Conservation (phyloP, 345 rosid genomes). For the Brassica napus region Da-Ae NC_063450.1:50740001-50740500, state of each 20-base stretch:
- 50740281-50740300: conserved; percentile 83
- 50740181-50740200: background rate
- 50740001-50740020: conserved; percentile 71
- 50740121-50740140: conserved; percentile 68
- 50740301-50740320: conserved; percentile 18
- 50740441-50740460: conserved; percentile 85
- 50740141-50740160: background rate
- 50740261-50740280: conserved; percentile 88
- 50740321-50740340: background rate
- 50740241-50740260: conserved; percentile 99
- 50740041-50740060: background rate
- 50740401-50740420: conserved; percentile 98
- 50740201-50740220: conserved; percentile 28
- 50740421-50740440: conserved; percentile 87
- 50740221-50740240: conserved; percentile 88
- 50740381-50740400: conserved; percentile 77
- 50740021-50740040: conserved; percentile 1
- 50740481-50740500: background rate
- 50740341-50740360: background rate
- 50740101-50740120: conserved; percentile 83
- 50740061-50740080: background rate
- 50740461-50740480: background rate
- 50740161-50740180: background rate
- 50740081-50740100: conserved; percentile 53
- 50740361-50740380: conserved; percentile 54